A percentile compares a stretch with the other conserved stretches of the same genome.
These are phyloP conservation scores for Colletotrichum euphorbiae DNA, from an alignment of 2,329 filamentous ascomycete genomes.

Conservation along the genomic window DNA sequence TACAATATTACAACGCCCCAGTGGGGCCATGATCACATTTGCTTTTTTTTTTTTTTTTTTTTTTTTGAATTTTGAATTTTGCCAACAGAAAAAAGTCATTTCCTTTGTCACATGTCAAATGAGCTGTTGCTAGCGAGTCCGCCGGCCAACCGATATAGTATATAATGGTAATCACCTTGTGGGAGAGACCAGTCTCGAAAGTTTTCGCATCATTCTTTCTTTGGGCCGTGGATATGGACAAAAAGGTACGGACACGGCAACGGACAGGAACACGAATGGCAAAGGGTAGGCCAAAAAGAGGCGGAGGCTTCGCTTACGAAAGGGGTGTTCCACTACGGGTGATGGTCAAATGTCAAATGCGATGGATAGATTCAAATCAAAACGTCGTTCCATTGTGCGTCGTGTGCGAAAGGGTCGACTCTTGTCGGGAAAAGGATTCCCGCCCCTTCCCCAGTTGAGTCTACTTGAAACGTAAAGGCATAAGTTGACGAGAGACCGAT, in stretches of 20 bases:
- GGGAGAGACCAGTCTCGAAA: slow-evolving; percentile 34
- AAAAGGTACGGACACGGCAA: slow-evolving; percentile 29
- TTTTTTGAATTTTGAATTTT: no score
- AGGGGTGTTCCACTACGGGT: slow-evolving; percentile 36
- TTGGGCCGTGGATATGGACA: slow-evolving; percentile 27
- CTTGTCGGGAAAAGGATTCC: no score
- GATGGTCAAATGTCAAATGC: slow-evolving; percentile 33
- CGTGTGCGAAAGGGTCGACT: no score
- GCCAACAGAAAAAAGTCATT: slow-evolving; percentile 28
- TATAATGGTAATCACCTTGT: slow-evolving; percentile 42
- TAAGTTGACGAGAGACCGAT: no score
- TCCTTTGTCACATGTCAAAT: slow-evolving; percentile 40
- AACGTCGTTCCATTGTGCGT: slow-evolving; percentile 22
- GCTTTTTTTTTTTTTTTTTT: not conserved
- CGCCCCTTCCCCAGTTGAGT: no score
- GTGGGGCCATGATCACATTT: slow-evolving; percentile 38
- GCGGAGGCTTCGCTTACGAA: slow-evolving; percentile 33
- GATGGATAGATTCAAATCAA: slow-evolving; percentile 31
- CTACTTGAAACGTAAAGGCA: no score
- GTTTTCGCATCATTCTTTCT: slow-evolving; percentile 28
- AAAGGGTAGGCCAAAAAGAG: slow-evolving; percentile 31
- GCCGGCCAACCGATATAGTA: slow-evolving; percentile 39
- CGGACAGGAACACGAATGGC: slow-evolving; percentile 34
- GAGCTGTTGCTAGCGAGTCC: slow-evolving; percentile 31
- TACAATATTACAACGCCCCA: slow-evolving; percentile 43